Evolutionary conservation across 2,329 filamentous ascomycete species (phyloP), one percentile per base, ranked within the genome.

Genomic region (Cladosporium sp.): DNA sequence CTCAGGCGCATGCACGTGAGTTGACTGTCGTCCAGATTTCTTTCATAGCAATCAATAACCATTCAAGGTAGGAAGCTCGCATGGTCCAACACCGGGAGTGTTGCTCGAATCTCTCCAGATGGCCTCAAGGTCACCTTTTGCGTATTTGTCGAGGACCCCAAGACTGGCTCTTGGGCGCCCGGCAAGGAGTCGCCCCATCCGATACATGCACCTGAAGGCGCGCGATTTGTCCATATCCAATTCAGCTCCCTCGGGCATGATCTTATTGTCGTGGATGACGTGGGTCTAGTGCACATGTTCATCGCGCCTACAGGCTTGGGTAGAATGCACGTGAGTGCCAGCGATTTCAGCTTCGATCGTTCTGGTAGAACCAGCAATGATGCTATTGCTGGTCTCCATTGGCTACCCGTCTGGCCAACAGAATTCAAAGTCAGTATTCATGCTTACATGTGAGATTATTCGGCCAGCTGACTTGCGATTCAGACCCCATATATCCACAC

Each of bases 1-100:
- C 59, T 84, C 84, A 60, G 91, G 91, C 15, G 94, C 89, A 72
- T 90, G 87, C 79, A 88, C 92, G 91, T 94, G 84, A 76, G 86
- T 81, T 45, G 34, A 43, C 49, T 55, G 22, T 51, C 39, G 11
- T 8, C 28, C 12, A 52, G 43, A 36, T 40, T 56, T 59, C 20
- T 30, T n/a, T 37, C 34, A 34, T 45, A 52, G 38, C 40, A 57
- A 20, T 37, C 19, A 38, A 58, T 51, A 51, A 51, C 34, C 37
- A 15, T 49, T 49, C 59, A 58, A 42, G 19, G 45, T 60, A 95
- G 92, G 71, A 85, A 85, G 64, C 83, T 97, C 56, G 86, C 89
- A 30, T 97, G 93, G 92, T 96, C 93, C 11, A 92, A 87, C 67
- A 84, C 86, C 61, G 93, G 93, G 43, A 91, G 88, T 60, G 90